These are phyloP conservation scores for Cyclotella choctawhatcheeana DNA, from an alignment of 108 stramenopile species.

Conservation along the genomic window DNA sequence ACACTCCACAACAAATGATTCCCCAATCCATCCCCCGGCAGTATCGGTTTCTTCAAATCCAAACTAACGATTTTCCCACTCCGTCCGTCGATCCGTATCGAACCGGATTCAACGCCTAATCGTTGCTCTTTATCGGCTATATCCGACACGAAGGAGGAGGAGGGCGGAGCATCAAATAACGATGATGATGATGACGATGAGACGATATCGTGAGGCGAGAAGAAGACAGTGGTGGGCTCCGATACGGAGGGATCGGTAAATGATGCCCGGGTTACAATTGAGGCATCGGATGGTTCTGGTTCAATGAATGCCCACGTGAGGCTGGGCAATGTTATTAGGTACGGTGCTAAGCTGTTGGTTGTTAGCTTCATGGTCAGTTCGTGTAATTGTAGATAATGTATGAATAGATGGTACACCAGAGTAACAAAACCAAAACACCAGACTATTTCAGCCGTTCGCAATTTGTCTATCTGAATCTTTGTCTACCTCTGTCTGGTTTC, in stretches of 20 bases:
- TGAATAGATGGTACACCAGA: no score
- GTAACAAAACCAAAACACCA: no score
- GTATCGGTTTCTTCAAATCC: conserved; percentile 3
- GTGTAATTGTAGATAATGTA: no score
- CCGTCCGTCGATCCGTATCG: conserved; percentile 13
- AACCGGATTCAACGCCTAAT: background rate
- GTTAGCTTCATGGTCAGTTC: background rate
- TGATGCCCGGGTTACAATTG: background rate
- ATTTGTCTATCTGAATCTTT: no score
- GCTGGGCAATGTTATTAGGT: no score
- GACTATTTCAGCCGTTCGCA: no score
- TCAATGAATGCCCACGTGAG: conserved; percentile 10
- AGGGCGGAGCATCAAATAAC: no score
- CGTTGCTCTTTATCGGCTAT: background rate
- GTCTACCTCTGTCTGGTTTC: no score
- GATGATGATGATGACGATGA: no score
- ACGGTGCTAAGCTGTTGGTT: background rate
- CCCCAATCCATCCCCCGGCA: conserved; percentile 27
- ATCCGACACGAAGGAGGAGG: background rate
- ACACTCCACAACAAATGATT: conserved; percentile 38
- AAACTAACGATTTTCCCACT: conserved; percentile 12
- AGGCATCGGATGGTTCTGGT: no score
- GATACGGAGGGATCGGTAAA: background rate
- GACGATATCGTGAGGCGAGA: background rate
- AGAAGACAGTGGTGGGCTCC: background rate